Evolutionary conservation across 352 stramenopile species (phyloP).

Genomic region (Pythium utonaiense): DNA sequence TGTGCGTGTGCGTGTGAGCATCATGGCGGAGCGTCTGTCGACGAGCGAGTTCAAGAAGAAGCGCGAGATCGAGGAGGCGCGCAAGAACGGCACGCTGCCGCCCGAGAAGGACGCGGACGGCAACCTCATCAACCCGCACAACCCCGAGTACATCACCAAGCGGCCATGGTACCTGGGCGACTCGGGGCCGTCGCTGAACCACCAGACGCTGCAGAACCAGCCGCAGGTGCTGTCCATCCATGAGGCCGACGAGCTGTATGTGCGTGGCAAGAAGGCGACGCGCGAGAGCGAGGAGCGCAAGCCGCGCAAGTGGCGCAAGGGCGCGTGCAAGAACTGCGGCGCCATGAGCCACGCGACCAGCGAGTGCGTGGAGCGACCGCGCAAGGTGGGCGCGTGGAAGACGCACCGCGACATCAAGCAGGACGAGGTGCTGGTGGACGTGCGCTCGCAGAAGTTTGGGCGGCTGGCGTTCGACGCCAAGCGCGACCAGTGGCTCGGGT

Average conservation of each 20-base stretch:
- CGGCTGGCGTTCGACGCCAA: constrained; percentile 98
- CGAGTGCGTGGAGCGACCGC: constrained; percentile 92
- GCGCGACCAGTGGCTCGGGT: constrained; percentile 96
- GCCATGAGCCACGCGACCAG: constrained; percentile 90
- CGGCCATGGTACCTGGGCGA: constrained; percentile 98
- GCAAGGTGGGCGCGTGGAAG: constrained; percentile 91
- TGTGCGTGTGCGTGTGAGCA: background rate
- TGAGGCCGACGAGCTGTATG: constrained; percentile 84
- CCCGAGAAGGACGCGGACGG: constrained; percentile 89
- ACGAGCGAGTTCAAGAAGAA: constrained; percentile 86
- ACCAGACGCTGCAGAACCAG: constrained; percentile 92
- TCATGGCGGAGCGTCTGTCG: constrained; percentile 77
- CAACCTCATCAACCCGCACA: constrained; percentile 99
- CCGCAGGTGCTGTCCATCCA: constrained; percentile 88
- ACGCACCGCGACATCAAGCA: constrained; percentile 86
- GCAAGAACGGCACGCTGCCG: constrained; percentile 84
- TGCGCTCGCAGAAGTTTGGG: constrained; percentile 85
- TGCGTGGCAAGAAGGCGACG: constrained; percentile 37
- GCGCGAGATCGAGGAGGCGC: constrained; percentile 86
- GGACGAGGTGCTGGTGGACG: constrained; percentile 84
- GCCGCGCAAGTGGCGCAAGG: constrained; percentile 79
- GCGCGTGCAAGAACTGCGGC: constrained; percentile 94
- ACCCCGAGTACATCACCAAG: constrained; percentile 99
- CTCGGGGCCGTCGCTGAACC: constrained; percentile 91
- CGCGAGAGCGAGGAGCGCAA: constrained; percentile 4